Evolutionary conservation across 768 basidiomycete species (phyloP), one percentile per base, ranked within the genome.

Genomic region (Rhodosporidiobolus odoratus): DNA sequence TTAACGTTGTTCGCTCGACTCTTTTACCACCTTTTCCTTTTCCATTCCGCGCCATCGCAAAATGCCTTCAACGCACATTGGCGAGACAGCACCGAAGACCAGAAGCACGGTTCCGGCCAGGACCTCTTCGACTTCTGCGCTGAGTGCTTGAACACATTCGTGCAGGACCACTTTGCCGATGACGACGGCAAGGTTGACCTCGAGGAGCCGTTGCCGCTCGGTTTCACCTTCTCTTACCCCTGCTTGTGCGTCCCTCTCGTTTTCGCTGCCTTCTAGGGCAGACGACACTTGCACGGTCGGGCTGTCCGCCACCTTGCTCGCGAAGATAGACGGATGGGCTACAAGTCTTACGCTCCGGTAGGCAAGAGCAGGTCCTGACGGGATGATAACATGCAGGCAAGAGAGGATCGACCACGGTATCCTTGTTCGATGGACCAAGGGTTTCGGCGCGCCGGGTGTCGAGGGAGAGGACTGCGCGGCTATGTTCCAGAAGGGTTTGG

Each of bases 351-450:
- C n/a, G 43, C 43, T 45, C 43, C 13, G 12, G 43, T 12, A 23
- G 43, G 43, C 12, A 45, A 12, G 43, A 45, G 43, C 12, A 45
- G 43, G 43, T 23, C 13, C 52, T 58, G 50, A 48, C 21, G 61
- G 45, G 40, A 38, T 35, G 3, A 35, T 19, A 38, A 57, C 16
- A 3, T 2, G 16, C 38, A n/a, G 91, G n/a, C 96, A 98, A 84
- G 85, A 88, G 47, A 84, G 86, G 63, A 98, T 99, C 73, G 92
- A 98, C 79, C 92, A 97, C 71, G 95, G 92, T 32, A 85, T 86
- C 69, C 87, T 98, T 45, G 92, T 97, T 76, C 89, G 95, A 25
- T 99, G 96, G 96, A 99, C 96, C n/a, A 99, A 99, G 80, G 96
- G 96, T 73, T 98, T 98, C 76, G 92, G 92, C 40, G 90, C 90